Base-by-base conservation (phyloP, 2,329 filamentous ascomycete species). In the Claviceps capensis region DNA sequence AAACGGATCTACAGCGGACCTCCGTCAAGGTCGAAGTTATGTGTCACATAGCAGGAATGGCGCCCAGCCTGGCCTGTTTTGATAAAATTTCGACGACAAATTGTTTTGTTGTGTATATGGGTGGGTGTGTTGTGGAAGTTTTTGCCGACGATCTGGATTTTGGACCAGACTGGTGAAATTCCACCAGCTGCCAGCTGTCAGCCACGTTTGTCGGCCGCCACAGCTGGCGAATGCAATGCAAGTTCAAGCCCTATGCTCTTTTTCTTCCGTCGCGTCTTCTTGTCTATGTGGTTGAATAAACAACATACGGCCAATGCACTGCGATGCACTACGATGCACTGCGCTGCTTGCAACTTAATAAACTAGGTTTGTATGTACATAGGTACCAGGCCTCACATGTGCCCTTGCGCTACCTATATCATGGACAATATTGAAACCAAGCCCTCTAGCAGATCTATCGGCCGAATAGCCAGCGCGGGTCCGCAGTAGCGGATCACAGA, bases 1-100 rank as follows among this genome's bases (percentile, higher is more conserved):
- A 45, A 50, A 36, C 49, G 19, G 49, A 50, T 50, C 34, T 46
- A 43, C 42, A 46, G 49, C n/a, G 45, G 49, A 17, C 6, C 9
- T 50, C 42, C 16, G 34, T 50, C 19, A 8, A 5, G 17, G 42
- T 34, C 42, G 34, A 48, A 23, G 30, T 42, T 37, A 46, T 46
- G 49, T 50, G 30, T 42, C 13, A 34, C 49, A 46, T 5, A 40
- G 19, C 49, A 40, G 42, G 34, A 36, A 26, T 44, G 14, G 19
- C 14, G 17, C 7, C 17, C 7, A 30, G 19, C 17, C 30, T 38
- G 19, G 14, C n/a, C 23, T 49, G 9, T 26, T 13, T 17, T 16
- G 14, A 17, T 14, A 34, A 38, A 16, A 16, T 8, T n/a, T 37
- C 14, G 19, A 23, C 26, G 36, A 3, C 34, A 16, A 7, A 19